Percentiles rank a stretch among this genome's conserved stretches.
phyloP scores from a whole-genome alignment of 257 asterid genomes.

The Cordia subcordata region DNA sequence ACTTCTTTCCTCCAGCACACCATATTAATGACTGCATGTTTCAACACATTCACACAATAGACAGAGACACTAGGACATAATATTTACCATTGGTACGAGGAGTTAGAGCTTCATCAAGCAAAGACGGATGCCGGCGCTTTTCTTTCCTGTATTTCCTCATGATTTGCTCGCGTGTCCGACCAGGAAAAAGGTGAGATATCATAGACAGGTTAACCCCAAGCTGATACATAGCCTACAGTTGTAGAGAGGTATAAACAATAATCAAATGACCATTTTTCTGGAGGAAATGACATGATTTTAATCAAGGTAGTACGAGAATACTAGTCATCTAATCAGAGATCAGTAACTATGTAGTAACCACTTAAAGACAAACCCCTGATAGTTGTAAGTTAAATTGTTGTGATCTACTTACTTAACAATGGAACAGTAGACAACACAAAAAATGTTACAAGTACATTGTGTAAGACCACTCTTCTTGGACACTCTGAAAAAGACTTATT shows the following conservation, averaged over 20 bases:
- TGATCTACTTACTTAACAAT: too few species aligned
- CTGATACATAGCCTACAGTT: conserved; percentile 59
- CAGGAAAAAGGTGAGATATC: conserved; percentile 87
- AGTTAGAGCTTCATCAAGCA: conserved; percentile 72
- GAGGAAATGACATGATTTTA: not conserved
- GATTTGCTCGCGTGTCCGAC: conserved; percentile 55
- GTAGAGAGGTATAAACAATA: conserved; percentile 1
- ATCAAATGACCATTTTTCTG: not conserved
- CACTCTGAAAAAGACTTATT: too few species aligned
- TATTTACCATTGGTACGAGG: conserved; percentile 55
- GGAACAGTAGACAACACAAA: too few species aligned
- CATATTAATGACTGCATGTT: not conserved
- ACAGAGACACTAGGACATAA: conserved; percentile 1
- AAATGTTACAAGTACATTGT: too few species aligned
- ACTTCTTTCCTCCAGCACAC: not conserved
- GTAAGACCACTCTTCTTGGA: too few species aligned
- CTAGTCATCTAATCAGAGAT: not conserved
- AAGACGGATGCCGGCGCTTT: conserved; percentile 65
- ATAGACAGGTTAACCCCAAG: conserved; percentile 84
- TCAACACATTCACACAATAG: not conserved
- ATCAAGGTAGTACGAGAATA: not conserved
- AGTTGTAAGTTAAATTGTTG: too few species aligned
- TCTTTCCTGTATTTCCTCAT: conserved; percentile 79
- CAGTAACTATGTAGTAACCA: not conserved
- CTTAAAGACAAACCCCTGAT: too few species aligned